Evolutionary conservation across 495 filamentous ascomycete genomes (phyloP).

Genomic region (Ascodesmis nigricans): DNA sequence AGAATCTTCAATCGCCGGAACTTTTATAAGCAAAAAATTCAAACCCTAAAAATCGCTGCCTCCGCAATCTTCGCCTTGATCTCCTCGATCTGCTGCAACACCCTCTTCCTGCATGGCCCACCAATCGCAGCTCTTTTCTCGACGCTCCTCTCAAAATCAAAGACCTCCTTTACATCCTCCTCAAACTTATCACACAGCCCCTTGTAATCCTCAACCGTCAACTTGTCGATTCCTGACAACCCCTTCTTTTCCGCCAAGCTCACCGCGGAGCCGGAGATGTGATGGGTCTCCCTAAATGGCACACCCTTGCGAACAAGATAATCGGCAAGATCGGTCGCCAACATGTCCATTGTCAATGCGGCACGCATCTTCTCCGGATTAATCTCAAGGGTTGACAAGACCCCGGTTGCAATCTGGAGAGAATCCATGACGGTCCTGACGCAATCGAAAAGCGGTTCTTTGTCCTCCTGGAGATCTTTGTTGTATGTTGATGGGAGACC

Average conservation of each 20-base stretch:
- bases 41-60: too few relatives aligned
- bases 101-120: constrained; percentile 53
- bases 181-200: constrained; percentile 54
- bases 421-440: constrained; percentile 72
- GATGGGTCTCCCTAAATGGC: constrained; percentile 66
- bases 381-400: constrained; percentile 30
- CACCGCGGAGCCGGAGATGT: constrained; percentile 68
- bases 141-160: constrained; percentile 74
- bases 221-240: constrained; percentile 48
- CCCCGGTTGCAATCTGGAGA: constrained; percentile 43
- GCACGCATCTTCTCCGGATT: constrained; percentile 55
- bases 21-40: too few relatives aligned
- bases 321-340: constrained; percentile 68
- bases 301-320: constrained; percentile 82
- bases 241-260: constrained; percentile 47
- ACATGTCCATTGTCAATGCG: constrained; percentile 60
- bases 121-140: constrained; percentile 65
- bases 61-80: constrained; percentile 32
- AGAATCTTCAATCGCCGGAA: too few relatives aligned
- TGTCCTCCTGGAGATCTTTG: constrained; percentile 81
- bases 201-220: constrained; percentile 47
- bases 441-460: constrained; percentile 71
- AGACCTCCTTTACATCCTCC: constrained; percentile 45
- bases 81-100: constrained; percentile 57
- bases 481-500: constrained; percentile 81